Evolutionary conservation across 139 green algal species (phyloP).

Genomic region (Tetraselmis striata): DNA sequence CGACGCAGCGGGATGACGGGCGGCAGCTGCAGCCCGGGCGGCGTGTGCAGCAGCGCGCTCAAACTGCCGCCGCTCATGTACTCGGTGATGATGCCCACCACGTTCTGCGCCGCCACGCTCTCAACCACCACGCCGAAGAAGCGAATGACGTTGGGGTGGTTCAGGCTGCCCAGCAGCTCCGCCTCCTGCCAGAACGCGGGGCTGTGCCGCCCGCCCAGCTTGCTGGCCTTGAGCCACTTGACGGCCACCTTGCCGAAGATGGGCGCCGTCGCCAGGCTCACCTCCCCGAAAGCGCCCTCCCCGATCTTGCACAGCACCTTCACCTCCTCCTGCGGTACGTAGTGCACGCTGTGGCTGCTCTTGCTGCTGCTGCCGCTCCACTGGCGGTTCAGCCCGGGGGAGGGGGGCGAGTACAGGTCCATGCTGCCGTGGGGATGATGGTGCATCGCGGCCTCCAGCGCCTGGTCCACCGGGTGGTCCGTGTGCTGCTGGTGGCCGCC

Average conservation of each 20-base stretch:
- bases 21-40: neutral
- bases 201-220: conserved; percentile 40
- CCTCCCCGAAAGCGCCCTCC: conserved; percentile 75
- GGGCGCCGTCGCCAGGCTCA: conserved; percentile 51
- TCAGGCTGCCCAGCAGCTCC: conserved; percentile 68
- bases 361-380: conserved; percentile 4
- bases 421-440: neutral
- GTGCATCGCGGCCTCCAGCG: neutral
- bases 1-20: conserved; percentile 43
- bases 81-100: conserved; percentile 80
- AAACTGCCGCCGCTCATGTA: conserved; percentile 69
- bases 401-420: neutral
- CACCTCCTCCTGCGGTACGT: conserved; percentile 35
- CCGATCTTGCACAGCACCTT: conserved; percentile 58
- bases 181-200: conserved; percentile 78
- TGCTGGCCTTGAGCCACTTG: conserved; percentile 74
- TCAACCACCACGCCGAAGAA: conserved; percentile 83
- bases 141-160: conserved; percentile 90
- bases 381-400: neutral
- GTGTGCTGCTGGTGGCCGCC: neutral
- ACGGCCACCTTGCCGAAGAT: conserved; percentile 69
- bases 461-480: neutral
- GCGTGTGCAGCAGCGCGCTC: neutral
- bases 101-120: neutral
- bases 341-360: conserved; percentile 11